These are phyloP conservation scores for Aspergillus affinis DNA, from an alignment of 495 filamentous ascomycete species.

Conservation along the genomic window DNA sequence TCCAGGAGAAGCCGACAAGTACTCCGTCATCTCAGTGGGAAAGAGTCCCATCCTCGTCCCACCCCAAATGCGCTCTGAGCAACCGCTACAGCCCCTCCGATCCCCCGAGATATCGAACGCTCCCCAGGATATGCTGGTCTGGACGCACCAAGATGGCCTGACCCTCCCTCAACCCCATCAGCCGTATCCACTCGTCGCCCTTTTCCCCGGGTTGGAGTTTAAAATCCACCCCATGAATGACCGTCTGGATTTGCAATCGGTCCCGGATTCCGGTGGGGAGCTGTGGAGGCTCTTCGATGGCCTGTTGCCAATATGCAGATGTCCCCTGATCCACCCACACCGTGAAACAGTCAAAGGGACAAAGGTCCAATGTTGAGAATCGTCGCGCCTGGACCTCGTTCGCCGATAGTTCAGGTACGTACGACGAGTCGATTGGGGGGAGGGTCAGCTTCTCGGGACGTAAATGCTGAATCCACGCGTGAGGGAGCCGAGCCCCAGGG, in stretches of 20 bases:
- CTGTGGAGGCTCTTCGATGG: not conserved
- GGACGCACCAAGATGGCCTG: constrained; percentile 32
- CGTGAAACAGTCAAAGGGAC: constrained; percentile 28
- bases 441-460: constrained; percentile 3
- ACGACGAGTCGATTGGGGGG: constrained; percentile 28
- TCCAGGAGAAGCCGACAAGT: too few species aligned
- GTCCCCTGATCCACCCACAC: constrained; percentile 20
- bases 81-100: constrained; percentile 11
- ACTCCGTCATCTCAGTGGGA: too few species aligned
- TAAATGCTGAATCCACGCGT: constrained; percentile 28
- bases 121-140: constrained; percentile 38
- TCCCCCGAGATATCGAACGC: constrained; percentile 5
- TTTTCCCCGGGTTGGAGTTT: constrained; percentile 16
- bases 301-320: constrained; percentile 10
- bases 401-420: constrained; percentile 24
- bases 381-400: constrained; percentile 20
- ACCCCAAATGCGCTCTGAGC: constrained; percentile 16
- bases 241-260: constrained; percentile 12
- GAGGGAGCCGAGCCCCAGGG: constrained; percentile 32
- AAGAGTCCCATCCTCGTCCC: not conserved
- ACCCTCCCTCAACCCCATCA: constrained; percentile 21
- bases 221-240: constrained; percentile 17
- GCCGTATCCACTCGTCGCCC: constrained; percentile 16
- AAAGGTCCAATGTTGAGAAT: constrained; percentile 36
- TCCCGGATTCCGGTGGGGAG: not conserved